Evolutionary conservation across 805 yeast genomes (phyloP).

Genomic region (Metschnikowia cerradonensis): DNA sequence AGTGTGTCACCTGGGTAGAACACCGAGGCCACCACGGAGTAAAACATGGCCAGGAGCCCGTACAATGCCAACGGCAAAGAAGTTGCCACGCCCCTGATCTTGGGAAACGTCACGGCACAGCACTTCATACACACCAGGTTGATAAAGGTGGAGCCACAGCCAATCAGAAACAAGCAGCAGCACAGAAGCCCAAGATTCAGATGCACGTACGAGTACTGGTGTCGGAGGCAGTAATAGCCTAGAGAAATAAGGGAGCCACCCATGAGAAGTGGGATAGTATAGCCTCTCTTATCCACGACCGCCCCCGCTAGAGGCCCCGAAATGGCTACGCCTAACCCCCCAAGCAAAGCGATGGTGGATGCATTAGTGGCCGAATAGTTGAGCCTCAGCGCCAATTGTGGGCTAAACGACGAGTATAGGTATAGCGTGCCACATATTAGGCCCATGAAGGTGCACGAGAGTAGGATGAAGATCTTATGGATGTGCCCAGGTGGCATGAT

Average conservation of each 20-base stretch:
- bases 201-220: constrained; percentile 42
- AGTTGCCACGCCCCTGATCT: constrained; percentile 67
- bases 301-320: constrained; percentile 68
- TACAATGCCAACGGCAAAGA: constrained; percentile 70
- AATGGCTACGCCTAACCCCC: constrained; percentile 59
- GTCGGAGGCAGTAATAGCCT: constrained; percentile 56
- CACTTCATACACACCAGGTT: constrained; percentile 66
- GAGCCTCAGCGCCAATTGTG: constrained; percentile 62
- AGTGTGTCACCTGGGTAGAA: constrained; percentile 58
- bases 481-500: constrained; percentile 4
- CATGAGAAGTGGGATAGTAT: constrained; percentile 44
- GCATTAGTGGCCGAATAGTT: constrained; percentile 59
- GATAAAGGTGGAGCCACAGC: constrained; percentile 64
- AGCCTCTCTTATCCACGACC: constrained; percentile 61
- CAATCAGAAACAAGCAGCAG: constrained; percentile 51
- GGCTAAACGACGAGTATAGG: constrained; percentile 72
- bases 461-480: constrained; percentile 20
- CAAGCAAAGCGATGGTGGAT: constrained; percentile 61
- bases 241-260: constrained; percentile 48
- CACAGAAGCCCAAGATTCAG: constrained; percentile 42
- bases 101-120: constrained; percentile 67
- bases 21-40: constrained; percentile 51
- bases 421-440: constrained; percentile 71
- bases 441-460: constrained; percentile 37
- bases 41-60: constrained; percentile 70